A percentile compares a stretch with the other conserved stretches of the same genome.
Evolutionary conservation across 352 stramenopile species (phyloP).

Genomic region (Globisporangium mamillatum): DNA sequence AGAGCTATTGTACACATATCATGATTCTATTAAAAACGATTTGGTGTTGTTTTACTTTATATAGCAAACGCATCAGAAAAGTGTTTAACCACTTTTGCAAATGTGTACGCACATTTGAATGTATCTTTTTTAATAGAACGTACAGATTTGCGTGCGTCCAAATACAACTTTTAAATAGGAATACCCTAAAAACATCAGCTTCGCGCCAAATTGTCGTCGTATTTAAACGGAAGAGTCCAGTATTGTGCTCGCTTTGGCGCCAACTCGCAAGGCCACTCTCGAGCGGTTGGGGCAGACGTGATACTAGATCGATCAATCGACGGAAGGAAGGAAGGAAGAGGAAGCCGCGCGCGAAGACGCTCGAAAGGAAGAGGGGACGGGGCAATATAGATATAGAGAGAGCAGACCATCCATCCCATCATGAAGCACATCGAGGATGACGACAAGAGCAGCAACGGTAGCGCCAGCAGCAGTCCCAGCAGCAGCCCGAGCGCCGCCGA

Average conservation of each 20-base stretch:
- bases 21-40: too few species aligned
- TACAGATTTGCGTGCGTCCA: too few species aligned
- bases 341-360: slow-evolving; percentile 3
- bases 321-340: not conserved
- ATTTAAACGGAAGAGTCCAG: not conserved
- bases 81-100: too few species aligned
- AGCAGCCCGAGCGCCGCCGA: slow-evolving; percentile 30
- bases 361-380: not conserved
- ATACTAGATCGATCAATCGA: not conserved
- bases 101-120: too few species aligned
- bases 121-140: too few species aligned
- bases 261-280: not conserved
- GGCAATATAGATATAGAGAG: not conserved
- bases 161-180: too few species aligned
- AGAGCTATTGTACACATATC: too few species aligned
- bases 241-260: not conserved
- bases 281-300: not conserved
- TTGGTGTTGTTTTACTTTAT: too few species aligned
- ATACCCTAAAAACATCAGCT: too few species aligned
- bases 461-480: slow-evolving; percentile 13
- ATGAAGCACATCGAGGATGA: slow-evolving; percentile 30
- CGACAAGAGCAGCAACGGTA: slow-evolving; percentile 32
- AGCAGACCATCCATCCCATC: not conserved
- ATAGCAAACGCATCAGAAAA: too few species aligned
- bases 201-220: not conserved